Evolutionary conservation across 78 protist species (phyloP).

Genomic region (Cavenderia fasciculata): DNA sequence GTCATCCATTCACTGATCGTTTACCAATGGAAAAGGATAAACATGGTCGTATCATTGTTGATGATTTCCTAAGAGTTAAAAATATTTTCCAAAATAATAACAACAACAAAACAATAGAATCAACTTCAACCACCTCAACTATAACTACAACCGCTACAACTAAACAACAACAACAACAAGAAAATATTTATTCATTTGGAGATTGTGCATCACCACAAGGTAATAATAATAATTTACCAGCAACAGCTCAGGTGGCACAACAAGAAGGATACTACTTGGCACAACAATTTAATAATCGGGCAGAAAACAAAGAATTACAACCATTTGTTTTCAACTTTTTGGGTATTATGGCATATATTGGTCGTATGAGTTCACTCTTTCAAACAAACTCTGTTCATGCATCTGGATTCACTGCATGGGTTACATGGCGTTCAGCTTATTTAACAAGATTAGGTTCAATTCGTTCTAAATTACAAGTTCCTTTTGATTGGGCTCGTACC

Average conservation of each 20-base stretch:
- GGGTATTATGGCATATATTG: constrained; percentile 88
- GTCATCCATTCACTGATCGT: neutral
- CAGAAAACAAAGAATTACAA: neutral
- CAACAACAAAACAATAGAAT: too few relatives aligned
- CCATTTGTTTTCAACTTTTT: constrained; percentile 58
- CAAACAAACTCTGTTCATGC: constrained; percentile 15
- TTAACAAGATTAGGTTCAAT: constrained; percentile 81
- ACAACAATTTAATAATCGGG: constrained; percentile 27
- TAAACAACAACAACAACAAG: too few relatives aligned
- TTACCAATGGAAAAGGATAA: constrained; percentile 6
- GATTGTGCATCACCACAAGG: constrained; percentile 80
- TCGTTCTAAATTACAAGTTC: constrained; percentile 66
- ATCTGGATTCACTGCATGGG: constrained; percentile 76
- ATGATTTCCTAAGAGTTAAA: constrained; percentile 27
- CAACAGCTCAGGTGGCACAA: constrained; percentile 86
- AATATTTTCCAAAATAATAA: neutral
- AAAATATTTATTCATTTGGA: constrained; percentile 76
- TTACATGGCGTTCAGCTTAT: constrained; percentile 89
- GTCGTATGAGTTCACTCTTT: constrained; percentile 40
- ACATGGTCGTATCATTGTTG: constrained; percentile 50
- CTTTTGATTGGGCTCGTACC: constrained; percentile 80
- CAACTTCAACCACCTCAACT: too few relatives aligned
- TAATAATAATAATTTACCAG: constrained; percentile 33
- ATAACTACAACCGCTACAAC: too few relatives aligned
- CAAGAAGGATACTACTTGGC: constrained; percentile 81